A percentile compares a stretch with the other conserved stretches of the same genome.
Conservation (phyloP, 2,329 filamentous ascomycete genomes). For the Pseudogymnoascus pannorum region DNA sequence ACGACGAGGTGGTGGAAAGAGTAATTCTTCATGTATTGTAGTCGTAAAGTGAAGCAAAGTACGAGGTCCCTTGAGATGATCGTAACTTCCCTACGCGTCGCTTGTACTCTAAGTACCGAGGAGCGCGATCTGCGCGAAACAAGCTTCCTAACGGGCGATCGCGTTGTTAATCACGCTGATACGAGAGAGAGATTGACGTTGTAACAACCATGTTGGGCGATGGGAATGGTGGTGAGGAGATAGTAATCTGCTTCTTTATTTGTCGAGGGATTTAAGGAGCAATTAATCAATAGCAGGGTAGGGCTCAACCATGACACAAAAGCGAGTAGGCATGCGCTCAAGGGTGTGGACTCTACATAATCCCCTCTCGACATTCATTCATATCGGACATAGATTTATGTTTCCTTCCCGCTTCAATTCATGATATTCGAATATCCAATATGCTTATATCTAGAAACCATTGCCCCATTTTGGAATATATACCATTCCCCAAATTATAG, state of each 20-base stretch:
- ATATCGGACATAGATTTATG: neutral
- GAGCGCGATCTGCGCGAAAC: slow-evolving; percentile 32
- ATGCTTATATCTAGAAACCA: neutral
- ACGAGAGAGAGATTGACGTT: neutral
- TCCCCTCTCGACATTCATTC: neutral
- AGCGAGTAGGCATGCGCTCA: neutral
- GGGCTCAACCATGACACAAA: too few species aligned
- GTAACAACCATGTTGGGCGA: neutral
- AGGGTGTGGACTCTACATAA: neutral
- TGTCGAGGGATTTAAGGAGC: neutral
- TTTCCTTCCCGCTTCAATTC: neutral
- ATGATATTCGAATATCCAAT: neutral
- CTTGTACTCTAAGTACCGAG: too few species aligned
- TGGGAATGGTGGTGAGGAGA: neutral
- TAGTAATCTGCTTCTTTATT: neutral
- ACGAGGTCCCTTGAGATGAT: slow-evolving; percentile 70
- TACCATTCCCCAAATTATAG: slow-evolving; percentile 28
- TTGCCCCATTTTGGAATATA: neutral
- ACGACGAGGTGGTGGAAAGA: slow-evolving; percentile 37
- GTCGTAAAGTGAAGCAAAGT: slow-evolving; percentile 58
- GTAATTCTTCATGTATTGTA: slow-evolving; percentile 49
- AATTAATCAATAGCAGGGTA: neutral
- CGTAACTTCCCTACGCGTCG: slow-evolving; percentile 60
- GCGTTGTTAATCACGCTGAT: neutral
- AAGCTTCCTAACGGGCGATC: neutral